These are phyloP conservation scores for Orbilia blumenaviensis DNA, from an alignment of 2,329 filamentous ascomycete species.

Conservation along the genomic window DNA sequence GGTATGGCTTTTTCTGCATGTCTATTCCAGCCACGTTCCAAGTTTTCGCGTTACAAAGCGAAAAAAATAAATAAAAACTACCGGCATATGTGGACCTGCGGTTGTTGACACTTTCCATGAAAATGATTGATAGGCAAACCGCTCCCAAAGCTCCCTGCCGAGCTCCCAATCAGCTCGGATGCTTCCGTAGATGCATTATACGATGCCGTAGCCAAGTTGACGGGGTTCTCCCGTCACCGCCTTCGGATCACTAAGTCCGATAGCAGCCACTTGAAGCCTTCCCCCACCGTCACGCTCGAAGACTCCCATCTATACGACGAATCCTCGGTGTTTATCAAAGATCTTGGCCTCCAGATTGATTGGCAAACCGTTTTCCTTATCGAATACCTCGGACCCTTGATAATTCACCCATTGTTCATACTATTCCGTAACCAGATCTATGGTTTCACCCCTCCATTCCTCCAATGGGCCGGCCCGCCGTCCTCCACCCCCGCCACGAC, in stretches of 20 bases:
- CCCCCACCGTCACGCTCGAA: conserved; percentile 1
- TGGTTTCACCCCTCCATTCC: conserved; percentile 67
- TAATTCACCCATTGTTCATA: conserved; percentile 78
- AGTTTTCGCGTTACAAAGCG: background rate
- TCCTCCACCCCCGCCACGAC: conserved; percentile 67
- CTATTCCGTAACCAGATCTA: conserved; percentile 76
- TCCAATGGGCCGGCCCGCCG: conserved; percentile 62
- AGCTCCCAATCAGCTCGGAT: conserved; percentile 29
- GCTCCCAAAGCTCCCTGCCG: conserved; percentile 43
- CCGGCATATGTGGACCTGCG: background rate
- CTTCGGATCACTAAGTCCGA: conserved; percentile 73
- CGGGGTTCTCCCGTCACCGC: conserved; percentile 68
- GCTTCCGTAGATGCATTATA: conserved; percentile 65
- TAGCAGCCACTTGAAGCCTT: conserved; percentile 60
- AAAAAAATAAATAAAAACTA: background rate
- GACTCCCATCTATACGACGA: conserved; percentile 69
- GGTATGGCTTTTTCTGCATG: conserved; percentile 34
- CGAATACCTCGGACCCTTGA: conserved; percentile 90
- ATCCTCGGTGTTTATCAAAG: conserved; percentile 82
- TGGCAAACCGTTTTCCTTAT: conserved; percentile 95
- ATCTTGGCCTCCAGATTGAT: conserved; percentile 89
- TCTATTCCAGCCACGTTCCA: background rate
- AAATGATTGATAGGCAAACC: conserved; percentile 24
- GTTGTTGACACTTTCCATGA: background rate
- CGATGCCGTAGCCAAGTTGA: conserved; percentile 66